These are phyloP conservation scores for Wallacemonas sp. DNA, from an alignment of 208 protist genomes.

Conservation along the genomic window DNA sequence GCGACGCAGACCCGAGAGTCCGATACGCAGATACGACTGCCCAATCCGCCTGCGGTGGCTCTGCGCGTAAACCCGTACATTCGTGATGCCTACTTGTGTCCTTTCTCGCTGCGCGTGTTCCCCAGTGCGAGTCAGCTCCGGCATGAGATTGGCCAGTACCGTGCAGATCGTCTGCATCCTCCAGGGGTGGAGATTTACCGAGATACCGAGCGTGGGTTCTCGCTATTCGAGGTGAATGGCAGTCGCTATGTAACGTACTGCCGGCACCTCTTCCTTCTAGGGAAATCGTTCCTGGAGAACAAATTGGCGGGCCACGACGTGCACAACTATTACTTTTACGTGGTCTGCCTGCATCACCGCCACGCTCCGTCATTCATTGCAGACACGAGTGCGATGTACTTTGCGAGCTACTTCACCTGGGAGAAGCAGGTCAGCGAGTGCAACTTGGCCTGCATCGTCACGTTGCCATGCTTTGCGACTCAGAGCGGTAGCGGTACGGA, in stretches of 20 bases:
- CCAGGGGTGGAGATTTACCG: conserved; percentile 84
- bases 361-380: conserved; percentile 76
- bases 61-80: conserved; percentile 60
- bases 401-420: conserved; percentile 99
- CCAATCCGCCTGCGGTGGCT: not conserved
- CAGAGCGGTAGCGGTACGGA: conserved; percentile 6
- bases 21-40: not conserved
- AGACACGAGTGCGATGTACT: conserved; percentile 64
- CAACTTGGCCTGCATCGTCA: conserved; percentile 99
- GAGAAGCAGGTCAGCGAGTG: conserved; percentile 95
- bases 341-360: conserved; percentile 76
- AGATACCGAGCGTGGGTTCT: conserved; percentile 67
- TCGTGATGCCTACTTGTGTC: conserved; percentile 80
- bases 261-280: conserved; percentile 82
- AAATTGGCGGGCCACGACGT: conserved; percentile 88
- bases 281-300: conserved; percentile 91
- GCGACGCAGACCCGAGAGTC: not conserved
- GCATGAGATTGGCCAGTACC: conserved; percentile 68
- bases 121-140: conserved; percentile 66
- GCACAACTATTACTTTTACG: conserved; percentile 89
- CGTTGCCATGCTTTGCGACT: conserved; percentile 93
- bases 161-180: conserved; percentile 52
- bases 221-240: conserved; percentile 84
- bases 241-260: conserved; percentile 78
- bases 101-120: conserved; percentile 83